These are phyloP conservation scores for Begonia peltatifolia DNA, from an alignment of 306 rosid genomes.

Conservation along the genomic window DNA sequence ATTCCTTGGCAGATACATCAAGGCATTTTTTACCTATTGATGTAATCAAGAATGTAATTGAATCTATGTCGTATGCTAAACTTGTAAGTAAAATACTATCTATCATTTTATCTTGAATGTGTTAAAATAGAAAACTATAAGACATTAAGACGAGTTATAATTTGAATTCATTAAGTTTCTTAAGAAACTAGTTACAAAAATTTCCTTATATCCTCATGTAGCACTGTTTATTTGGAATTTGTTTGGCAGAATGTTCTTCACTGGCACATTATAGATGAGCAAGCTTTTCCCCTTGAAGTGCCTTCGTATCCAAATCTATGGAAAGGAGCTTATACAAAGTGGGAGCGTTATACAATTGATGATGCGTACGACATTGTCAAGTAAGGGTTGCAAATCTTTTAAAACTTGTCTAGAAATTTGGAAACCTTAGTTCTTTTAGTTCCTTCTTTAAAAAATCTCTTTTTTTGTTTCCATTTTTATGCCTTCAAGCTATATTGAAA, in stretches of 20 bases:
- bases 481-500: neutral
- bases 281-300: slow-evolving; percentile 85
- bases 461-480: neutral
- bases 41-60: slow-evolving; percentile 74
- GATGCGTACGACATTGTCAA: slow-evolving; percentile 82
- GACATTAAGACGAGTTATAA: no score
- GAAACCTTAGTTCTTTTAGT: no score
- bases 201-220: slow-evolving; percentile 12
- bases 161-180: no score
- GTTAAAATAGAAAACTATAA: no score
- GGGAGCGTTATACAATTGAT: slow-evolving; percentile 86
- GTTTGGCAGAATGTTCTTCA: slow-evolving; percentile 79
- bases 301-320: slow-evolving; percentile 85
- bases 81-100: slow-evolving; percentile 42
- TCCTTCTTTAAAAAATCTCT: neutral
- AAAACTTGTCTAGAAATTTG: slow-evolving; percentile 1
- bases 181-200: neutral
- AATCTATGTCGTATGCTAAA: slow-evolving; percentile 92
- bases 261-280: slow-evolving; percentile 87
- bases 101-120: no score
- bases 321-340: slow-evolving; percentile 83
- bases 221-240: slow-evolving; percentile 28
- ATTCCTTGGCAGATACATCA: slow-evolving; percentile 69
- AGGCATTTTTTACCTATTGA: slow-evolving; percentile 77
- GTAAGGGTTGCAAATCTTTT: slow-evolving; percentile 33